phyloP scores from a whole-genome alignment of 2,329 filamentous ascomycete species.

The Trichoderma sp. region DNA sequence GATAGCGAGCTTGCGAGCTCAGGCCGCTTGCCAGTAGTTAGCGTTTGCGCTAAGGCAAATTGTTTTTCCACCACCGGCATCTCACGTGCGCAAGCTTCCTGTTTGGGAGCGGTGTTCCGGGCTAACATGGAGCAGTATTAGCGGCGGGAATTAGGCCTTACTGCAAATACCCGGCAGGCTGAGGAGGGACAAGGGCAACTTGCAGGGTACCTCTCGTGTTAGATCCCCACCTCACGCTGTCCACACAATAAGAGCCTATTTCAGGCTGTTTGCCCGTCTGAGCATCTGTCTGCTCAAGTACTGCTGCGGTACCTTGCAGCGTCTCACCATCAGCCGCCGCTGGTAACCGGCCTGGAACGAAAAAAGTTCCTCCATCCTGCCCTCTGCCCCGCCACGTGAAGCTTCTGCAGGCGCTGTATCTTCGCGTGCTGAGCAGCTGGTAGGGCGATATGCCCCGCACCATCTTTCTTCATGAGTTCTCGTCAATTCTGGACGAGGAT shows the following conservation, averaged over 20 bases:
- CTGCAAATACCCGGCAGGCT: background rate
- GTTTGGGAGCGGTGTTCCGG: background rate
- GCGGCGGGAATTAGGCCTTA: background rate
- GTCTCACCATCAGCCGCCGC: conserved; percentile 32
- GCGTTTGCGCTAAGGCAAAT: conserved; percentile 1
- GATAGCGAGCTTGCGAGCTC: conserved; percentile 2
- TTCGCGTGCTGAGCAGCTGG: conserved; percentile 30
- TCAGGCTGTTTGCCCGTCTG: no score
- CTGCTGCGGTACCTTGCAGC: background rate
- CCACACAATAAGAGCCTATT: background rate
- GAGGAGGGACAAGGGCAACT: background rate
- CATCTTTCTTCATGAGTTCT: conserved; percentile 38
- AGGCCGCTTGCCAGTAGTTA: conserved; percentile 5
- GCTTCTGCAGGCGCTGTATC: conserved; percentile 21
- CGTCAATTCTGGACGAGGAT: conserved; percentile 27
- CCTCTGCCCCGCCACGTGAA: conserved; percentile 24
- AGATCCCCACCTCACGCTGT: background rate
- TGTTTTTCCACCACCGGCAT: background rate
- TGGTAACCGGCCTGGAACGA: conserved; percentile 32
- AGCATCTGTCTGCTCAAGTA: background rate
- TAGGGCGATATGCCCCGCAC: conserved; percentile 50
- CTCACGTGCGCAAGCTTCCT: conserved; percentile 8
- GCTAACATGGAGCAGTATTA: background rate
- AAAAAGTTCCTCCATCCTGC: conserved; percentile 20
- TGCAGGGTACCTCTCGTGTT: background rate